phyloP scores from a whole-genome alignment of 2,329 filamentous ascomycete species.

The Coleophoma eucalyptorum region DNA sequence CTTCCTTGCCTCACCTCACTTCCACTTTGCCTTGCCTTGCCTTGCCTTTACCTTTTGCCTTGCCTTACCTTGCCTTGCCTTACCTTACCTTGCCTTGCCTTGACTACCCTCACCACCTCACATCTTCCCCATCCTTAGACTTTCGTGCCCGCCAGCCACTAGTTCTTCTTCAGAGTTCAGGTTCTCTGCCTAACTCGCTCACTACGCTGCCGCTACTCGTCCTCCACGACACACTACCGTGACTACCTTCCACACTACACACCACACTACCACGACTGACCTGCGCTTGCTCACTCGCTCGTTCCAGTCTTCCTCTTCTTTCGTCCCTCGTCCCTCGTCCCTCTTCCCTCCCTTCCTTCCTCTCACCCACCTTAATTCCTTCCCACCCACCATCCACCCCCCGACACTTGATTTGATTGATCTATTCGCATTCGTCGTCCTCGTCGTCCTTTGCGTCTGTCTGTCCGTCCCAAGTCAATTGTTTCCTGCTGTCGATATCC shows the following conservation, averaged over 20 bases:
- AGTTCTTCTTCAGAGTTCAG: no score
- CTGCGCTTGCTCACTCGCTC: constrained; percentile 1
- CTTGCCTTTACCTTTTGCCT: no score
- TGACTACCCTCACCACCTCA: no score
- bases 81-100: no score
- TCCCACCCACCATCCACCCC: constrained; percentile 5
- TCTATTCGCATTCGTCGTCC: constrained; percentile 1
- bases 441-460: constrained; percentile 15
- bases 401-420: background rate
- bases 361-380: constrained; percentile 17
- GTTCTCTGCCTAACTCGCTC: no score
- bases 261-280: constrained; percentile 1
- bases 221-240: no score
- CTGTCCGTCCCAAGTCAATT: constrained; percentile 14
- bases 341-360: constrained; percentile 13
- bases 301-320: constrained; percentile 3
- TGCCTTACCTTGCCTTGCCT: no score
- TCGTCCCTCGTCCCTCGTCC: constrained; percentile 7
- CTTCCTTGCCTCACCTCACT: no score
- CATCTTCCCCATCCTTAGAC: no score
- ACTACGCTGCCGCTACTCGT: no score
- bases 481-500: constrained; percentile 28
- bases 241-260: background rate
- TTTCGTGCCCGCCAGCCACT: no score
- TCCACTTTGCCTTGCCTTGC: no score